These are phyloP conservation scores for Fomitopsis schrenkii DNA, from an alignment of 1,284 basidiomycete genomes.

Conservation along the genomic window DNA sequence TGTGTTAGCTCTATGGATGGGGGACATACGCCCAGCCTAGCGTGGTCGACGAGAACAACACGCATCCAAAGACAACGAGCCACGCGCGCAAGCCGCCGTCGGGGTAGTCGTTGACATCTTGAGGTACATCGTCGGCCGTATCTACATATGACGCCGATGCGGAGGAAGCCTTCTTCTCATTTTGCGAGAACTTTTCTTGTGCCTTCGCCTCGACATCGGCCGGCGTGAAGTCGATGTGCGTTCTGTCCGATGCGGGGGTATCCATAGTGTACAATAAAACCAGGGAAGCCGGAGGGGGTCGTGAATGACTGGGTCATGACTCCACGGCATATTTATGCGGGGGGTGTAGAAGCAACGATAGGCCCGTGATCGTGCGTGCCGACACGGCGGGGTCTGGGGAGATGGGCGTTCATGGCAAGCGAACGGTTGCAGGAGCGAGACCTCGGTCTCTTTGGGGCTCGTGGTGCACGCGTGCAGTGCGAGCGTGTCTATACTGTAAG, in stretches of 20 bases:
- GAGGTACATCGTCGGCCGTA: conserved; percentile 9
- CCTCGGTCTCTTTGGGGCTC: not conserved
- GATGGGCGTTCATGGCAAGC: not conserved
- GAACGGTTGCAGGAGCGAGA: not conserved
- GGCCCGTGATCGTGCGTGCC: not conserved
- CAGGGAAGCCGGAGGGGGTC: conserved; percentile 2
- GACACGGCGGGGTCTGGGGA: not conserved
- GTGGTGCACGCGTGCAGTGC: not conserved
- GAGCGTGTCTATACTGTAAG: not conserved
- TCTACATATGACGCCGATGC: conserved; percentile 13
- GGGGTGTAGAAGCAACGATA: not conserved
- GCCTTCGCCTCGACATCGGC: conserved; percentile 11
- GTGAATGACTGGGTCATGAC: not conserved
- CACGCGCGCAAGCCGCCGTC: conserved; percentile 16
- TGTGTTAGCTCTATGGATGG: conserved; percentile 4
- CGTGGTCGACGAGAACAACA: conserved; percentile 16
- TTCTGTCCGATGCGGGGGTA: conserved; percentile 19
- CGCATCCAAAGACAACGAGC: conserved; percentile 19
- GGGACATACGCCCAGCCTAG: conserved; percentile 22
- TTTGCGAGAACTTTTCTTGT: conserved; percentile 10
- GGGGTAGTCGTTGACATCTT: conserved; percentile 12
- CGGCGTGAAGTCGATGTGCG: conserved; percentile 14
- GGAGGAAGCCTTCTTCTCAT: conserved; percentile 4
- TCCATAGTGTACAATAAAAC: conserved; percentile 13
- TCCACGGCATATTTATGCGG: conserved; percentile 9